Base-by-base conservation (phyloP, 1,139 yeast genomes). In the Blastobotrys persicus region DNA sequence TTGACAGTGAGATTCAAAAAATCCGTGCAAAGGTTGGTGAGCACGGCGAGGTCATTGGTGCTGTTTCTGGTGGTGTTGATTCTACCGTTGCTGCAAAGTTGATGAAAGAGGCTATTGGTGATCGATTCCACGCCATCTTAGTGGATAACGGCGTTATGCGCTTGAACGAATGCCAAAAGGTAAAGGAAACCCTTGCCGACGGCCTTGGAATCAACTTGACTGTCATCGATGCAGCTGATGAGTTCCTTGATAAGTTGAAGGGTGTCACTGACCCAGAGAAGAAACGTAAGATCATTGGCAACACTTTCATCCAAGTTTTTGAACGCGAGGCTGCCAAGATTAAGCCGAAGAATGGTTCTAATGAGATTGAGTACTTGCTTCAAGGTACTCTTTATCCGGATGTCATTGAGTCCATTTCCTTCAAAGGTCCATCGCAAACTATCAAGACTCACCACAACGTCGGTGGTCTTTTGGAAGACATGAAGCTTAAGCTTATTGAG, bases 1-100 rank as follows among this genome's bases (percentile, higher is more conserved):
- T 94, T 64, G 96, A 88, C 64, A 88, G 96, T 55, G 98, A 94
- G 76, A 89, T 92, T 63, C 83, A 88, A 59, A 83, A 98, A 72
- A 94, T 92, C 61, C 81, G 88, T 72, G 77, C 80, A 54, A 77
- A 91, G 62, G 97, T 92, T 59, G 99, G 99, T 52, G 97, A 96
- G 59, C 85, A 91, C 54, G 98, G 96, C 51, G 98, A 92, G 74
- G 99, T 94, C 58, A 92, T 92, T 67, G 99, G 99, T 74, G 99
- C 99, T 50, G 98, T 92, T 61, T 88, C 97, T 54, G 99, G 99
- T 66, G 98, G 99, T 76, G 98, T 94, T 57, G 99, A 92, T 73
- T 92, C 98, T 50, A 92, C 99, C 44, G 98, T 94, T 55, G 99
- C 98, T 59, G 97, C 99, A 59, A 92, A 92, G 77, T 80, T 92